Evolutionary conservation across 176 grass and related monocot genomes (phyloP), one percentile per base, ranked within the genome.

Genomic region (Oropetium thomaeum): DNA sequence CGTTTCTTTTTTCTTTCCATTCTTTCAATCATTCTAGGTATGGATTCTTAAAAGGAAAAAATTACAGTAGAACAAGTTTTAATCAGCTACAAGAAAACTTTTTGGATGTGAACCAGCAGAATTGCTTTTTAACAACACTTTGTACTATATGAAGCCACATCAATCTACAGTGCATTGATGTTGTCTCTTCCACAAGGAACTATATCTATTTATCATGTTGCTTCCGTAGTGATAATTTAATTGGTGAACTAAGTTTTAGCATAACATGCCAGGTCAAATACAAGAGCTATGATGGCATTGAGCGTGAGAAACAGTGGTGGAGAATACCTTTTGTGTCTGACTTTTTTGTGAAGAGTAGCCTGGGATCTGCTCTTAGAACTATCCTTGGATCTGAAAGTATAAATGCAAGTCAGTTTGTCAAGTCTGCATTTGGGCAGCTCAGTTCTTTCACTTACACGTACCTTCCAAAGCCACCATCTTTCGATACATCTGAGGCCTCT

Each of bases 391-490:
- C 94, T 75, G 94, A 97, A 26, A 84, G 88, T 84, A 77, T 93
- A 85, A 97, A 93, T 71, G 90, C 82, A 41, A 97, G 88, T 82
- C 90, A 93, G 62, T 97, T 97, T 59, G 94, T 91, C 45, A 71
- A 97, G 51, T 93, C 90, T 80, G 86, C 94, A 64, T 97, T 97
- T 75, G 94, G 94, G 66, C 94, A 97, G 62, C 73, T 97, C 57
- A 93, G 80, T 83, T 78, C 81, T 65, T 87, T 97, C 41, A 87
- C 59, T 29, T 83, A 89, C 67, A 79, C 52, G 12, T 87, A 89
- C 39, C 70, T 91, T 85, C 74, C 81, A 78, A 91, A 87, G 48
- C 70, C 83, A 70, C 62, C 59, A 25, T 78, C 83, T 71, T 79
- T 75, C 72, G 77, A 85, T 89, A 39, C 75, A 84, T 40, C 19